Evolutionary conservation across 306 rosid species (phyloP).

Genomic region (Phaseolus lunatus): DNA sequence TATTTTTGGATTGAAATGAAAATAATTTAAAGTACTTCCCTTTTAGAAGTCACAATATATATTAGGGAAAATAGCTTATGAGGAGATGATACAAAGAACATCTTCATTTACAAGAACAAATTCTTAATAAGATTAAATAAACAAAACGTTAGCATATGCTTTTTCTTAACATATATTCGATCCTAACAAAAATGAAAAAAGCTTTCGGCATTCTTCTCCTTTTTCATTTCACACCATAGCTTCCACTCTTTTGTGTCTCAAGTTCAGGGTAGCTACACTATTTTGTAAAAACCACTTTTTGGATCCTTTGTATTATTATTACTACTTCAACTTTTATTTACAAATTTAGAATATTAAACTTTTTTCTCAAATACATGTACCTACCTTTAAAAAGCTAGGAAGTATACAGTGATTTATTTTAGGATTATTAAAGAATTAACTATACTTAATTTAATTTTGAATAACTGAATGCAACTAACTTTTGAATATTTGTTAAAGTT

Average conservation of each 20-base stretch:
- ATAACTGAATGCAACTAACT: no score
- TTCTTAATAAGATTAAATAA: neutral
- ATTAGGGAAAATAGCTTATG: neutral
- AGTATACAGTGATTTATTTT: no score
- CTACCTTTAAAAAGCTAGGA: no score
- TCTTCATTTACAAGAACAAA: neutral
- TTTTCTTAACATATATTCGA: neutral
- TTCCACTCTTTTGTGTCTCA: neutral
- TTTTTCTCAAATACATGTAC: no score
- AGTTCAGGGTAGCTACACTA: neutral
- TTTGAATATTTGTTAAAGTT: no score
- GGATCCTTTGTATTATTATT: neutral
- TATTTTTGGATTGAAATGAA: no score
- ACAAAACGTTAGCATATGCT: neutral
- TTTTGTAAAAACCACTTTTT: neutral
- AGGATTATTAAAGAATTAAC: no score
- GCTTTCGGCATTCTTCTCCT: neutral
- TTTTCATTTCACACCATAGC: neutral
- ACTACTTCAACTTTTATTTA: neutral
- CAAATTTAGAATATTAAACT: no score
- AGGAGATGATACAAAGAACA: neutral
- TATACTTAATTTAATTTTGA: no score
- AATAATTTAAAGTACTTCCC: no score
- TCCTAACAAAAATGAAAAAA: neutral
- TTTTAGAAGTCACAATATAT: no score